Base-by-base conservation (phyloP, 1,139 yeast genomes). In the Geotrichum aggregatum region DNA sequence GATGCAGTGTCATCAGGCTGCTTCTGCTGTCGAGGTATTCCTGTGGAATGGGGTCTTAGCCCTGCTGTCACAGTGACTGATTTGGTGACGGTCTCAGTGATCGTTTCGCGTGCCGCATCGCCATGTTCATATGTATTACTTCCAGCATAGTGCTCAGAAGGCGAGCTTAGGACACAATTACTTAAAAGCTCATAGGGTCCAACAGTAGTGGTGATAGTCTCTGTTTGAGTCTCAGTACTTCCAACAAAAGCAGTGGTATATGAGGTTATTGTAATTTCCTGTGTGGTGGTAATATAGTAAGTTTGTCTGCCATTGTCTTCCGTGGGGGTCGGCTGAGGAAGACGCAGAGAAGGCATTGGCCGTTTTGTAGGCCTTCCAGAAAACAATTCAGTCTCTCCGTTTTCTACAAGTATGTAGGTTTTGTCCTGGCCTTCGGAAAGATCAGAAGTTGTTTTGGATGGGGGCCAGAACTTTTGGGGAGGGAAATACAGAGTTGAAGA, bases 81-180 rank as follows among this genome's bases (percentile, higher is more conserved):
- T 18, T 30, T 26, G 18, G 50, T 47, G 19, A 26, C 45, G 14
- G 50, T 39, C 31, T 30, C 50, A 22, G 35, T 45, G 5, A 47
- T n/a, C 2, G 50, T 40, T 8, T 18, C 36, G 6, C 31, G 34
- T 5, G 36, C 24, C 4, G 18, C 21, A 19, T 28, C 7, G 14
- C 33, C 28, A n/a, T 41, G n/a, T 28, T 49, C 48, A 22, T 43
- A 44, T 16, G 14, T 33, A 3, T 34, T 43, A 3, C 33, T 30
- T 3, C 38, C 31, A 28, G 38, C 44, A 3, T 38, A 43, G n/a
- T 45, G 14, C 3, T 36, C 44, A 14, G 3, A n/a, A 14, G 52
- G 52, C 30, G 14, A 35, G 11, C 31, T 16, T 8, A 48, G 52
- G 10, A 49, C 31, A 35, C 52, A 49, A 19, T 43, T 43, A 22